Conservation (phyloP, 1,139 yeast genomes). For the Hansenula lynferdii region DNA sequence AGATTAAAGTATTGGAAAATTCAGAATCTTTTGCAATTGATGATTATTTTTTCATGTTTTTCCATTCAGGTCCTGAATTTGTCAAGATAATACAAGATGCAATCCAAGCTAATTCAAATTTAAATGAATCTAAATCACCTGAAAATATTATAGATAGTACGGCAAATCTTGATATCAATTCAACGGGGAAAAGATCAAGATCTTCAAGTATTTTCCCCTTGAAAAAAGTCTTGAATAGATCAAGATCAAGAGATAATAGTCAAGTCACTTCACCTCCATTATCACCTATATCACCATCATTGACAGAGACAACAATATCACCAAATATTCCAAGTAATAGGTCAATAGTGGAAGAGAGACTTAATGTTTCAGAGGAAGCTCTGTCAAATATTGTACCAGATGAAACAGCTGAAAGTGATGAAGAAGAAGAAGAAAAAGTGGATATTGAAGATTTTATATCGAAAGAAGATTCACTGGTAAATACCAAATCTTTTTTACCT, state of each 20-base stretch:
- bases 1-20: conserved; percentile 45
- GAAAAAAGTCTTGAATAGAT: conserved; percentile 1
- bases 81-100: conserved; percentile 17
- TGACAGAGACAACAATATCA: not conserved
- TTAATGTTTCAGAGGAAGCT: conserved; percentile 1
- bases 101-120: not conserved
- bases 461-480: conserved; percentile 7
- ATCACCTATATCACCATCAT: not conserved
- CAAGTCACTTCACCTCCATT: not conserved
- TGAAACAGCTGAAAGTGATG: conserved; percentile 6
- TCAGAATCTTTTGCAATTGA: conserved; percentile 51
- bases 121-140: not conserved
- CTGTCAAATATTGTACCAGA: conserved; percentile 11
- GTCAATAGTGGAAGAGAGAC: conserved; percentile 14
- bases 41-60: conserved; percentile 66
- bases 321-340: not conserved
- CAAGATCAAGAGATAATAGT: conserved; percentile 2
- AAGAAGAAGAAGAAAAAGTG: not conserved
- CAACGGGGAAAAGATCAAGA: not conserved
- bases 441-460: not conserved
- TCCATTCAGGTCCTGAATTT: conserved; percentile 38
- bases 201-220: not conserved
- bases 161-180: not conserved
- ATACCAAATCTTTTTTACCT: conserved; percentile 1
- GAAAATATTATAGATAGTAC: conserved; percentile 14